A percentile compares a stretch with the other conserved stretches of the same genome.
phyloP scores from a whole-genome alignment of 2,329 filamentous ascomycete genomes.

The Clathrospora elynae region DNA sequence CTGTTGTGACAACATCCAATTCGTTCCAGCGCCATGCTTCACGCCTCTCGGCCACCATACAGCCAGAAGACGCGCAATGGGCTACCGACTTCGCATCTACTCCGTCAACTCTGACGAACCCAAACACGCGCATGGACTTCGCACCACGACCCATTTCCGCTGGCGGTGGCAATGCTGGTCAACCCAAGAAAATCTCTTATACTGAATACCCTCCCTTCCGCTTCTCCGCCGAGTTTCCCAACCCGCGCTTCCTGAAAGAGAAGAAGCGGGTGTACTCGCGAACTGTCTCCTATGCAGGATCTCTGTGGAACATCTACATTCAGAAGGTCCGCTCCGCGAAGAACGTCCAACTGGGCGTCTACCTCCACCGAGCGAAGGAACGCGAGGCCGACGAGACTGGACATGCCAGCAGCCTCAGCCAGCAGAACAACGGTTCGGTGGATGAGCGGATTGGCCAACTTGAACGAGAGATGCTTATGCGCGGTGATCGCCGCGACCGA shows the following conservation, averaged over 20 bases:
- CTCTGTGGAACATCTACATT: conserved; percentile 67
- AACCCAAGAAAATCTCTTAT: conserved; percentile 52
- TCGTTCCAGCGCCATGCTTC: conserved; percentile 53
- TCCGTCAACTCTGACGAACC: conserved; percentile 48
- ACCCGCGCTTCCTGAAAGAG: conserved; percentile 61
- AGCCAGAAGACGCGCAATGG: conserved; percentile 62
- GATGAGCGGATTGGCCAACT: conserved; percentile 61
- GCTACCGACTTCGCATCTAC: conserved; percentile 60
- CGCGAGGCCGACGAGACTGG: conserved; percentile 55
- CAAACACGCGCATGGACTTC: conserved; percentile 38
- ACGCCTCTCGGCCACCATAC: conserved; percentile 57
- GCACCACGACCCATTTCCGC: conserved; percentile 42
- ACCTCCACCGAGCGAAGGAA: conserved; percentile 64
- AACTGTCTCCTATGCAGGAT: conserved; percentile 64
- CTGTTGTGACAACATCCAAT: conserved; percentile 56
- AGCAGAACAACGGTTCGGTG: conserved; percentile 52
- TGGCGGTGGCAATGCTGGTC: conserved; percentile 43
- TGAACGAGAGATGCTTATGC: conserved; percentile 59
- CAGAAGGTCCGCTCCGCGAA: conserved; percentile 62
- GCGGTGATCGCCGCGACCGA: conserved; percentile 45
- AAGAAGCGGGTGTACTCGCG: conserved; percentile 64
- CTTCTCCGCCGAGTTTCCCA: conserved; percentile 63
- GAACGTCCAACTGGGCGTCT: conserved; percentile 63
- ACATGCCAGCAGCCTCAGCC: conserved; percentile 46
- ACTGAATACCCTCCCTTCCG: conserved; percentile 63